These are phyloP conservation scores for Harringtonia aguacate DNA, from an alignment of 2,329 filamentous ascomycete species.

Conservation along the genomic window DNA sequence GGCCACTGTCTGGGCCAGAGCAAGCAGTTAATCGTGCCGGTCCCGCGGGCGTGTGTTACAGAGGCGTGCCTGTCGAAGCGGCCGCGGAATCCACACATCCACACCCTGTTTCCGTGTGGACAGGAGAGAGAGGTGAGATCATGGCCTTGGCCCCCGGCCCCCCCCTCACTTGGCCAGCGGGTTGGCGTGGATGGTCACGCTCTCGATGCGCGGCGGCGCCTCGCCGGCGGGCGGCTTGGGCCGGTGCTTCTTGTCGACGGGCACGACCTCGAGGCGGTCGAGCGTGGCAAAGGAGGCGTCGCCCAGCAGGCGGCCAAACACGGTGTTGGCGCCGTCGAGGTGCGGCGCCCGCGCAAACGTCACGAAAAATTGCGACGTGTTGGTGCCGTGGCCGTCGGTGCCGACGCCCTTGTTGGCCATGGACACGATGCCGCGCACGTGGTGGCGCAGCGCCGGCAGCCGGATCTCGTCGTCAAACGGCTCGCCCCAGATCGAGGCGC, in stretches of 20 bases:
- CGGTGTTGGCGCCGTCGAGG: conserved; percentile 73
- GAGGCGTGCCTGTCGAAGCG: too few species aligned
- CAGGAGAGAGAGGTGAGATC: too few species aligned
- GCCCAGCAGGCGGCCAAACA: conserved; percentile 65
- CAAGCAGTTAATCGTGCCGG: too few species aligned
- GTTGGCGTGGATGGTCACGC: conserved; percentile 68
- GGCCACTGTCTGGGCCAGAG: too few species aligned
- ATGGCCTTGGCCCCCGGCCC: too few species aligned
- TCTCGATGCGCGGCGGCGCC: conserved; percentile 41
- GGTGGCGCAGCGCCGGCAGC: conserved; percentile 52
- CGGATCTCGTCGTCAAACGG: conserved; percentile 75
- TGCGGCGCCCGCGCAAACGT: conserved; percentile 69
- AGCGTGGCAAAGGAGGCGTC: conserved; percentile 55
- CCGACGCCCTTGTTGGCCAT: conserved; percentile 64
- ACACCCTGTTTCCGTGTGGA: too few species aligned
- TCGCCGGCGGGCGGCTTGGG: conserved; percentile 36
- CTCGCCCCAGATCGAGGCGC: conserved; percentile 61
- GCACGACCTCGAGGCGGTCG: conserved; percentile 58
- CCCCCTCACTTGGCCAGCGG: conserved; percentile 47
- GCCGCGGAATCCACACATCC: too few species aligned
- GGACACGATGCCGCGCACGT: conserved; percentile 57
- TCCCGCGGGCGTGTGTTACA: too few species aligned
- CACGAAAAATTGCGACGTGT: conserved; percentile 75
- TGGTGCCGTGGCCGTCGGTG: conserved; percentile 34
- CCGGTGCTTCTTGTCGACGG: conserved; percentile 68